Percentiles rank a stretch among this genome's conserved stretches.
phyloP scores from a whole-genome alignment of 139 green algal species.

The Penium margaritaceum region DNA sequence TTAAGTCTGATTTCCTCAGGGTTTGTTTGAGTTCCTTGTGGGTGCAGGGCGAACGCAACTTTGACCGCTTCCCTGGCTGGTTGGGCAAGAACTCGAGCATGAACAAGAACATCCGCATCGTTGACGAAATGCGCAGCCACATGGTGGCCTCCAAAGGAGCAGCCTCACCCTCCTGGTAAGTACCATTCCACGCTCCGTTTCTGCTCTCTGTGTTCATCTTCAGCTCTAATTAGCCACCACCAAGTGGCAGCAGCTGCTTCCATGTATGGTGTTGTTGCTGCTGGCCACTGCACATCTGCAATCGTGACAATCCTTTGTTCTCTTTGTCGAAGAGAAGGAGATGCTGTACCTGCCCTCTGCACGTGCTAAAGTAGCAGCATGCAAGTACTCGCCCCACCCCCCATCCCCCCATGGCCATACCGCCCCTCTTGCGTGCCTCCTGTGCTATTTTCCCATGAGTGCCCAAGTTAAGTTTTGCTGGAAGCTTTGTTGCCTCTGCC shows the following conservation, averaged over 20 bases:
- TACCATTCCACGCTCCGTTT: not conserved
- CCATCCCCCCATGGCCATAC: too few species aligned
- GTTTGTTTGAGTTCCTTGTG: not conserved
- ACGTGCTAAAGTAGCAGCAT: too few species aligned
- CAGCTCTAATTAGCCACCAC: not conserved
- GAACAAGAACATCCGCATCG: conserved; percentile 79
- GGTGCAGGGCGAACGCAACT: conserved; percentile 49
- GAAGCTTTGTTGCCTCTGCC: too few species aligned
- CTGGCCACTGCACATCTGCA: not conserved
- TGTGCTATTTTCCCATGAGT: too few species aligned
- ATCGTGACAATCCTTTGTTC: not conserved
- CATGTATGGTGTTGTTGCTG: not conserved
- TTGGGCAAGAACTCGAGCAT: conserved; percentile 76
- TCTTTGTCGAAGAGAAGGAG: too few species aligned
- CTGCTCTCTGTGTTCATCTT: not conserved
- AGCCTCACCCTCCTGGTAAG: not conserved
- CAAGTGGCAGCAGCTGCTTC: not conserved
- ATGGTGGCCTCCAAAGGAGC: conserved; percentile 56
- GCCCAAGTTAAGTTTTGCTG: too few species aligned
- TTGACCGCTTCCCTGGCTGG: conserved; percentile 81
- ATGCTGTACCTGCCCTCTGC: too few species aligned
- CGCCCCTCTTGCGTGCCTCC: too few species aligned
- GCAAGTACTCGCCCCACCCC: too few species aligned
- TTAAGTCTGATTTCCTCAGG: not conserved
- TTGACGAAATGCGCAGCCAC: conserved; percentile 76